Evolutionary conservation across 345 rosid genomes (phyloP), one percentile per base, ranked within the genome.

Genomic region (Psidium guajava): DNA sequence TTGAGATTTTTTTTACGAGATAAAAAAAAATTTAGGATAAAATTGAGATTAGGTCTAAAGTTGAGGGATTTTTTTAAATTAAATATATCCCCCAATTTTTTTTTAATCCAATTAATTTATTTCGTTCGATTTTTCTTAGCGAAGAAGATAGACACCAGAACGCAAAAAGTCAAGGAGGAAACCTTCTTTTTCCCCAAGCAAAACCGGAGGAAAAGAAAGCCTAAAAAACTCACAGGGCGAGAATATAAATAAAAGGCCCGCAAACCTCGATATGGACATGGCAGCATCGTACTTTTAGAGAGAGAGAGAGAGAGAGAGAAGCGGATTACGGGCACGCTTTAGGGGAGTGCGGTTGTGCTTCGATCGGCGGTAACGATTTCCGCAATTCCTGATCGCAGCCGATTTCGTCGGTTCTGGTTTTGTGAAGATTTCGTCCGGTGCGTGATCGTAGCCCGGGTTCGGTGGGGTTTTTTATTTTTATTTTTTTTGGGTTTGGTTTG

Each of bases 261-360:
- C 54, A 16, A 53, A 5, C 21, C 24, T 25, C 57, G 57, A 54
- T 6, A 21, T 21, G 57, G 24, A 8, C 57, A 21, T 21, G 57
- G 25, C 57, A 20, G 57, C 24, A 21, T 58, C 32, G 64, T 69
- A 69, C 25, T 9, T 69, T 69, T 69, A 36, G 47, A 18, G 77
- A 36, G 47, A 69, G 80, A 69, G 44, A 16, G 40, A 57, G 64
- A 36, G 84, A 6, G n/a, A 52, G 84, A 44, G 85, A 74, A 82
- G 88, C 88, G 88, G 88, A 83, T 86, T 42, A 86, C 88, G 25
- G 88, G 85, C 42, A 83, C 88, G 88, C 88, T 83, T 47, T 47
- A 12, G 57, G 28, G 59, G 83, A 36, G 80, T 36, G 80, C 80
- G 47, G 47, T 18, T 80, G 54, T 56, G 84, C 13, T 25, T 40